Evolutionary conservation across 192 early-diverging fungal species (phyloP), one percentile per base, ranked within the genome.

Genomic region (Globomyces pollinis-pini): DNA sequence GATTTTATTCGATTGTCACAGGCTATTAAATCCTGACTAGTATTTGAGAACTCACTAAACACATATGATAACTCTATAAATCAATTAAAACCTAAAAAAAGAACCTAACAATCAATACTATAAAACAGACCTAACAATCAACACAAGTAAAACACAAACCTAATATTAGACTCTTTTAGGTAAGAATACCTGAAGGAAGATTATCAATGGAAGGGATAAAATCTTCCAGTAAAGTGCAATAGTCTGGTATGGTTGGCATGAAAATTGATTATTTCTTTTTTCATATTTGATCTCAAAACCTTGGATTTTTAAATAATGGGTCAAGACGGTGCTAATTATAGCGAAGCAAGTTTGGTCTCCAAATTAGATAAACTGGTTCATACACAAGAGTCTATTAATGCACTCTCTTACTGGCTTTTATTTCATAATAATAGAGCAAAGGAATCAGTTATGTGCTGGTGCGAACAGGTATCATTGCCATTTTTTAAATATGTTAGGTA

Each of bases 201-300:
- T 36, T 34, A 20, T 52, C 34, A 38, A 52, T 52, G 38, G 34
- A 20, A 36, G 33, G 50, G 0, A 52, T 20, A 38, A 36, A 52
- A 12, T 52, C 50, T 52, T 52, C 50, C 50, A 52, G 18, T 21
- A 52, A 16, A 52, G 1, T 52, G 18, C 18, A 52, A 38, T 52
- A 52, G 21, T 52, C 50, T 20, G 21, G n/a, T 18, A 12, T 18
- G 8, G 13, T 18, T 18, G 50, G 50, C 50, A 36, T 34, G n/a
- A 39, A n/a, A 39, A 39, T 39, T 39, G 38, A 15, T 39, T n/a
- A 39, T 39, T 39, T 39, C 38, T n/a, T n/a, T n/a, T n/a, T n/a
- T n/a, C n/a, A n/a, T n/a, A n/a, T n/a, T n/a, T n/a, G n/a, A n/a
- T n/a, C 20, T 43, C 35, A 36, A 36, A 36, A 13, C 5, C 13